These are phyloP conservation scores for Penicillium nucicola DNA, from an alignment of 495 filamentous ascomycete species.

Conservation along the genomic window DNA sequence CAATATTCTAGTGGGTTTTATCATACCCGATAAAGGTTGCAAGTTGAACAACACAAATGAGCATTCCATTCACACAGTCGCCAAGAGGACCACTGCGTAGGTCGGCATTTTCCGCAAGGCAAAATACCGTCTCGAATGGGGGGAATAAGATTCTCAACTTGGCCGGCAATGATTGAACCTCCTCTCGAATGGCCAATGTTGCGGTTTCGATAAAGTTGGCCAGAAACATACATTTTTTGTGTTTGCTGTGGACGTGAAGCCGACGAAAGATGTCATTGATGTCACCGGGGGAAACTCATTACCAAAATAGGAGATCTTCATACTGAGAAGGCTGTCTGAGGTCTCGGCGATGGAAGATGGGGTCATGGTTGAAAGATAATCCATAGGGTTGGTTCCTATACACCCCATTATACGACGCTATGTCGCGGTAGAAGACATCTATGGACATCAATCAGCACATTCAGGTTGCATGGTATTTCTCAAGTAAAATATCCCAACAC, in stretches of 20 bases:
- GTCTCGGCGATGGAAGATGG: too few species aligned
- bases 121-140: constrained; percentile 35
- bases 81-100: constrained; percentile 29
- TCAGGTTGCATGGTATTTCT: too few species aligned
- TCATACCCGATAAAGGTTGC: constrained; percentile 39
- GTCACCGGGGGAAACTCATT: constrained; percentile 43
- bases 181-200: constrained; percentile 32
- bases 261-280: constrained; percentile 36
- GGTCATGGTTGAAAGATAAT: too few species aligned
- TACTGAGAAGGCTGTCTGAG: too few species aligned
- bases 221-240: constrained; percentile 27
- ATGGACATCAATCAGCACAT: too few species aligned
- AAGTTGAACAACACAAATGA: constrained; percentile 35
- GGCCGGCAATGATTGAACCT: constrained; percentile 26
- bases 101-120: constrained; percentile 25
- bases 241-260: constrained; percentile 38
- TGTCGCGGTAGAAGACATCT: too few species aligned
- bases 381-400: too few species aligned
- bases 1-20: background rate
- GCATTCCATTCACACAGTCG: constrained; percentile 34
- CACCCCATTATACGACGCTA: too few species aligned
- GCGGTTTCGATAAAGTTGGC: constrained; percentile 35
- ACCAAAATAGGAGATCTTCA: constrained; percentile 20
- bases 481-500: too few species aligned
- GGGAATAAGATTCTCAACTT: constrained; percentile 27